phyloP scores from a whole-genome alignment of 129 eudicot genomes.

The Artemisia annua region DNA sequence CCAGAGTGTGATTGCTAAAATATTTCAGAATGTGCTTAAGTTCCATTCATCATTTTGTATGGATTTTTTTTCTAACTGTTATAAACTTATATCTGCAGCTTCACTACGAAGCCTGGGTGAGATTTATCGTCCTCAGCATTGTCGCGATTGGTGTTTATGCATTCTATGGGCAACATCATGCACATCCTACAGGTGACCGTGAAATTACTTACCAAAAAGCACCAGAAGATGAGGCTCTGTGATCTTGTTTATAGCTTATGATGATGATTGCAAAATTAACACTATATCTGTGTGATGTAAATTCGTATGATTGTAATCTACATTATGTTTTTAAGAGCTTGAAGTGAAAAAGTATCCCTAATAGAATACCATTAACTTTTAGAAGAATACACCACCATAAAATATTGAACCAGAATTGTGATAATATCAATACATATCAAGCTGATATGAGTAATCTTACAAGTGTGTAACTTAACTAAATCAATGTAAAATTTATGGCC shows the following conservation, averaged over 20 bases:
- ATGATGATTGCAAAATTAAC: slow-evolving; percentile 8
- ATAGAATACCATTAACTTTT: too few relatives aligned
- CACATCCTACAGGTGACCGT: slow-evolving; percentile 64
- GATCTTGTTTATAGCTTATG: slow-evolving; percentile 15
- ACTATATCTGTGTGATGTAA: neutral
- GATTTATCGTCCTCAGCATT: slow-evolving; percentile 73
- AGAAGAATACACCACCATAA: neutral
- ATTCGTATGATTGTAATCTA: slow-evolving; percentile 6
- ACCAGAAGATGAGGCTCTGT: slow-evolving; percentile 52
- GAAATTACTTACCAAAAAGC: slow-evolving; percentile 63
- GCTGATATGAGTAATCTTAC: neutral
- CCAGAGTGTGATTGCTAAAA: neutral
- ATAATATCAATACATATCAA: slow-evolving; percentile 5
- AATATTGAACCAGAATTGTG: neutral
- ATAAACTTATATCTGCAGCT: slow-evolving; percentile 55
- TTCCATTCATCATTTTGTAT: too few relatives aligned
- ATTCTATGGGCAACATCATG: slow-evolving; percentile 84
- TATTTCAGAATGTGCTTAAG: neutral
- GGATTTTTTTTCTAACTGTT: slow-evolving; percentile 1
- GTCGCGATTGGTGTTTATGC: slow-evolving; percentile 67
- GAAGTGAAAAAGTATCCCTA: neutral
- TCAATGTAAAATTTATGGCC: slow-evolving; percentile 3
- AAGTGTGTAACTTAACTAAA: neutral
- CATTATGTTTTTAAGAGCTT: neutral
- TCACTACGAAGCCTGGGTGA: slow-evolving; percentile 93